These are phyloP conservation scores for Ganoderma leucocontextum DNA, from an alignment of 1,284 basidiomycete species.

Conservation along the genomic window DNA sequence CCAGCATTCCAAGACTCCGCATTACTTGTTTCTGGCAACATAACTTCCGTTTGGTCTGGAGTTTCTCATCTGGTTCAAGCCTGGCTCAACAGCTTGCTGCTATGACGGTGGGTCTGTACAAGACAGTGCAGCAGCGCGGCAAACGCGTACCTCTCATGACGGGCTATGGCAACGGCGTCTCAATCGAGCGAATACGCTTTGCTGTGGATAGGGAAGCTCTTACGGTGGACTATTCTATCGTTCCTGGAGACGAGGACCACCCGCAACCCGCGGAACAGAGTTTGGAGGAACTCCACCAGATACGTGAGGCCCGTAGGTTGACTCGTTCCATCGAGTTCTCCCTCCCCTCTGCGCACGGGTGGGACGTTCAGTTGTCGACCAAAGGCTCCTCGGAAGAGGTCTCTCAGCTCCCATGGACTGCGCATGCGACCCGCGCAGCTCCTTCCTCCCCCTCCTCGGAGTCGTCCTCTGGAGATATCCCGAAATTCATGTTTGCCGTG, in stretches of 20 bases:
- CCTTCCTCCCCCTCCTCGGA: conserved; percentile 46
- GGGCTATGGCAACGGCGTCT: conserved; percentile 86
- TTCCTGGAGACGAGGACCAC: conserved; percentile 76
- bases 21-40: conserved; percentile 97
- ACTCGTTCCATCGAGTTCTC: conserved; percentile 83
- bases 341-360: conserved; percentile 83
- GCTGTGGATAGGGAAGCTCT: conserved; percentile 86
- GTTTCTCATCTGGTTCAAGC: conserved; percentile 66
- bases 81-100: conserved; percentile 80
- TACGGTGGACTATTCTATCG: conserved; percentile 86
- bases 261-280: conserved; percentile 50
- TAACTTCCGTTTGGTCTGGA: conserved; percentile 91
- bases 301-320: conserved; percentile 71
- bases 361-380: conserved; percentile 86
- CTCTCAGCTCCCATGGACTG: conserved; percentile 80
- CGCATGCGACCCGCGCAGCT: conserved; percentile 65
- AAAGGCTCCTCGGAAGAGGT: conserved; percentile 77
- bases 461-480: conserved; percentile 48
- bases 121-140: conserved; percentile 79
- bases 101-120: conserved; percentile 82
- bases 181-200: conserved; percentile 80
- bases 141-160: conserved; percentile 78
- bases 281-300: conserved; percentile 65
- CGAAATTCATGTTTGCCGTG: conserved; percentile 73
- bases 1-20: conserved; percentile 58